Conservation (phyloP, 192 early-diverging fungal species). For the Backusella westeae region DNA sequence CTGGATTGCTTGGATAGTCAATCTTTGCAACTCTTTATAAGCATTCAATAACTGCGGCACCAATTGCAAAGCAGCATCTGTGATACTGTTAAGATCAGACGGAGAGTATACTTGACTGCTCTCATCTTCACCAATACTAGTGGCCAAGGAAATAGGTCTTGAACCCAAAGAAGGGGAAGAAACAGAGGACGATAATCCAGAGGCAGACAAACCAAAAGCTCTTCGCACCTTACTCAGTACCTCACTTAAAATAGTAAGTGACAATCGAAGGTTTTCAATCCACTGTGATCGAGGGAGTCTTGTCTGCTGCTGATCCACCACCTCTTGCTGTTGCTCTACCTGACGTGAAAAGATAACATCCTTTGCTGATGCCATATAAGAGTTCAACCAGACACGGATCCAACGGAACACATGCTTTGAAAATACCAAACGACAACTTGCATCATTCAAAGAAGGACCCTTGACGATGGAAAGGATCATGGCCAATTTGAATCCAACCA, state of each 20-base stretch:
- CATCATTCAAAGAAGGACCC: slow-evolving; percentile 27
- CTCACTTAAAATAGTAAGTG: slow-evolving; percentile 36
- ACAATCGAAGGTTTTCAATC: slow-evolving; percentile 41
- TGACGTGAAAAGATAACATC: slow-evolving; percentile 34
- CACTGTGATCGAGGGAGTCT: slow-evolving; percentile 35
- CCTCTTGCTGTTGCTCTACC: slow-evolving; percentile 9
- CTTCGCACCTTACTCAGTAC: slow-evolving; percentile 37
- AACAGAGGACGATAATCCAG: slow-evolving; percentile 20
- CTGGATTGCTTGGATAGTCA: slow-evolving; percentile 18
- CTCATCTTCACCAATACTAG: slow-evolving; percentile 17
- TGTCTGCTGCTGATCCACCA: slow-evolving; percentile 11
- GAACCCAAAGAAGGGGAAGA: slow-evolving; percentile 22
- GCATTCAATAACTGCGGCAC: slow-evolving; percentile 30
- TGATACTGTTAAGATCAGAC: slow-evolving; percentile 11
- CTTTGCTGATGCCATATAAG: slow-evolving; percentile 38
- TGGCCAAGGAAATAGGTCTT: slow-evolving; percentile 15
- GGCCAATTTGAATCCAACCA: slow-evolving; percentile 31
- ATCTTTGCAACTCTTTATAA: slow-evolving; percentile 30
- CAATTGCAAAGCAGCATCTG: slow-evolving; percentile 17
- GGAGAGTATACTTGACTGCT: slow-evolving; percentile 16
- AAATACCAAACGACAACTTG: slow-evolving; percentile 9
- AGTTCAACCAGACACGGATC: slow-evolving; percentile 34
- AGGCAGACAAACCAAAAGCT: slow-evolving; percentile 18
- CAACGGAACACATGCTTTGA: slow-evolving; percentile 20
- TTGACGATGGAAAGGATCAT: slow-evolving; percentile 33